phyloP scores from a whole-genome alignment of 352 stramenopile species.

The Thraustochytrium sp. region DNA sequence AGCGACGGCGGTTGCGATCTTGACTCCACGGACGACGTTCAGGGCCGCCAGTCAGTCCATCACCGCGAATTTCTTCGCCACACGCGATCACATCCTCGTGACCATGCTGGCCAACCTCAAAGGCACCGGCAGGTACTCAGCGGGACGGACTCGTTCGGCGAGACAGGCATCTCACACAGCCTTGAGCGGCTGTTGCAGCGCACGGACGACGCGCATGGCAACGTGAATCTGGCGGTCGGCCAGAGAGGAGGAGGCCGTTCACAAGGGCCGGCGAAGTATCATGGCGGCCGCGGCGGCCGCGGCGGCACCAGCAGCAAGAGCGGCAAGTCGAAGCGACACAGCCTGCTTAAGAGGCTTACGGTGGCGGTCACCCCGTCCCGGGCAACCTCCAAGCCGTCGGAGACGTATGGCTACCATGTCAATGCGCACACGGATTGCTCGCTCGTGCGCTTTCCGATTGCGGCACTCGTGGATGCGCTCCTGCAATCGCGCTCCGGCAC shows the following conservation, averaged over 20 bases:
- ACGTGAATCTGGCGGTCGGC: no score
- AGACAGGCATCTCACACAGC: background rate
- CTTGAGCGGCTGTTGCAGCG: background rate
- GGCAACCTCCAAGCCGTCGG: background rate
- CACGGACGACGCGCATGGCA: no score
- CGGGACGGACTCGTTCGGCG: background rate
- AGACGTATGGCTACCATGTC: background rate
- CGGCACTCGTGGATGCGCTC: background rate
- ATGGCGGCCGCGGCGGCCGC: no score
- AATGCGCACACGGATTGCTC: background rate
- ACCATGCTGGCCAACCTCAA: background rate
- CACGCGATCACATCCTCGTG: no score
- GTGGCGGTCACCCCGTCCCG: background rate
- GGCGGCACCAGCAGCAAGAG: no score
- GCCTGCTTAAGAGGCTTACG: background rate
- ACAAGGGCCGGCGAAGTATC: no score
- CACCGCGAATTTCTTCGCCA: no score
- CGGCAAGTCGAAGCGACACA: no score
- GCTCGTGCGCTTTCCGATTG: background rate
- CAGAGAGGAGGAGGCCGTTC: no score
- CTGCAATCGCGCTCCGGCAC: background rate
- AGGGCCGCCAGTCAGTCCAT: no score
- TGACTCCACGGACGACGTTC: no score
- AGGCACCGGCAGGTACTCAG: background rate
- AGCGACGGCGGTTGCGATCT: no score